Conservation (phyloP, 176 grass and related monocot genomes). For the Leersia perrieri region DNA sequence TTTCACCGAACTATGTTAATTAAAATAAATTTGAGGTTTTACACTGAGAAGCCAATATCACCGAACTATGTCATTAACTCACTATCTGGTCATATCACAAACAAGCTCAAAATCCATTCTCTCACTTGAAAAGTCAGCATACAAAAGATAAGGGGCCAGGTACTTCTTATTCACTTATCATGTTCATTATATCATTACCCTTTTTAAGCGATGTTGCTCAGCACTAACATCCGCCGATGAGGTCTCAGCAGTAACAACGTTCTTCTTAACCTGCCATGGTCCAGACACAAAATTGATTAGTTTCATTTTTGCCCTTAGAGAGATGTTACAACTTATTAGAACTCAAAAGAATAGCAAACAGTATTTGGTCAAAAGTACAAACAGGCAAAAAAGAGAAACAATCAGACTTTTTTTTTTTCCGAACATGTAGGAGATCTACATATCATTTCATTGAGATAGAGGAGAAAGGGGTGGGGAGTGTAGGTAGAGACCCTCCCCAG, state of each 20-base stretch:
- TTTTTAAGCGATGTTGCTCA: slow-evolving; percentile 48
- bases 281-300: not conserved
- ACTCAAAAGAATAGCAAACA: not conserved
- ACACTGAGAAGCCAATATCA: not conserved
- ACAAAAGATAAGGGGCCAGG: not conserved
- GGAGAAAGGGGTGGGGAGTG: too few species aligned
- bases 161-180: not conserved
- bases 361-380: not conserved
- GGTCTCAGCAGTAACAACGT: slow-evolving; percentile 9
- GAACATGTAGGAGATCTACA: too few species aligned
- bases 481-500: too few species aligned
- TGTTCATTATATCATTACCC: slow-evolving; percentile 61
- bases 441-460: too few species aligned
- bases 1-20: not conserved
- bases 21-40: too few species aligned
- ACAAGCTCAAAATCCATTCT: not conserved
- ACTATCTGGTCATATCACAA: not conserved
- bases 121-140: not conserved
- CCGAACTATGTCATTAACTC: not conserved
- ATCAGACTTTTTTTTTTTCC: not conserved
- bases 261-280: slow-evolving; percentile 63
- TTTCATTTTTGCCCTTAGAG: not conserved
- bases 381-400: not conserved
- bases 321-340: not conserved
- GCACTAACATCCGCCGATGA: slow-evolving; percentile 23